A percentile compares a stretch with the other conserved stretches of the same genome.
These are phyloP conservation scores for Gaertneriomyces semiglobifer DNA, from an alignment of 192 early-diverging fungal species.

Conservation along the genomic window DNA sequence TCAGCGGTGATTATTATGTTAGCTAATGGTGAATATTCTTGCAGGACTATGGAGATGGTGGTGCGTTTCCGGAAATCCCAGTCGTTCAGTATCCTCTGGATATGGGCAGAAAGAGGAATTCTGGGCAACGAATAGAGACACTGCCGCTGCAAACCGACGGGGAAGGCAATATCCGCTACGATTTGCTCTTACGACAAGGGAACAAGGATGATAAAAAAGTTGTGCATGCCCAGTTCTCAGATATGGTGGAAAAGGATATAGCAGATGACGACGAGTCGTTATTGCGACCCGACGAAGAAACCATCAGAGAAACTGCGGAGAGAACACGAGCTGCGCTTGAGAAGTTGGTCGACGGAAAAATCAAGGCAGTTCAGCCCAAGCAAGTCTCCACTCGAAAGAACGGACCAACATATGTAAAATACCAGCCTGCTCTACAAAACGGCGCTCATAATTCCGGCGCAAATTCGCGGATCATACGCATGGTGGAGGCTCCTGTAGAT, in stretches of 20 bases:
- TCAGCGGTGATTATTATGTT: background rate
- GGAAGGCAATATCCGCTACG: slow-evolving; percentile 85
- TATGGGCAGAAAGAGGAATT: slow-evolving; percentile 78
- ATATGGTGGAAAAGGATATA: slow-evolving; percentile 58
- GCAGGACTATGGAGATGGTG: slow-evolving; percentile 93
- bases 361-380: slow-evolving; percentile 62
- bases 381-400: slow-evolving; percentile 46
- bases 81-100: slow-evolving; percentile 90
- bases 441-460: slow-evolving; percentile 69
- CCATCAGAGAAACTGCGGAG: slow-evolving; percentile 76
- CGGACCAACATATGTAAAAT: slow-evolving; percentile 82
- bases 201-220: slow-evolving; percentile 48
- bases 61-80: slow-evolving; percentile 93
- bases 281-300: slow-evolving; percentile 74
- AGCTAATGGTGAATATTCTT: background rate
- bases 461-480: slow-evolving; percentile 85
- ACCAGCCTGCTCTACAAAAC: slow-evolving; percentile 79
- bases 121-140: slow-evolving; percentile 25
- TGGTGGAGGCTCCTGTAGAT: slow-evolving; percentile 92
- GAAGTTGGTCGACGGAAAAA: slow-evolving; percentile 74
- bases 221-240: slow-evolving; percentile 82
- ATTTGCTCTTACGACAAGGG: slow-evolving; percentile 81
- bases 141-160: slow-evolving; percentile 87
- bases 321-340: slow-evolving; percentile 86
- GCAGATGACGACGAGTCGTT: slow-evolving; percentile 63